Conservation (phyloP, 2,329 filamentous ascomycete genomes). For the Fusarium drepaniforme region DNA sequence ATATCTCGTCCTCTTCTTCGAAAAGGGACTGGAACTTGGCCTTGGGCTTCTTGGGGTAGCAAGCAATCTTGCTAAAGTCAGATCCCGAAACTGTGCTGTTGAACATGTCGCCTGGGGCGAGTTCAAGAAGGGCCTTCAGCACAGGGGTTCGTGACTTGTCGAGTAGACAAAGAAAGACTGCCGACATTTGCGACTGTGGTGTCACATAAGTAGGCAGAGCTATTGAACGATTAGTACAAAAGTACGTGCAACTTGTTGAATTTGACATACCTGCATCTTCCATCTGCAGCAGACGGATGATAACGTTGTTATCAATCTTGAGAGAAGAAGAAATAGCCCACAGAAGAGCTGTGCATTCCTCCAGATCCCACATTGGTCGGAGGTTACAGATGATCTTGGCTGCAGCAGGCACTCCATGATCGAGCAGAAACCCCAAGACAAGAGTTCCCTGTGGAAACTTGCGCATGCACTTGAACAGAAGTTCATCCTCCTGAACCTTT, state of each 20-base stretch:
- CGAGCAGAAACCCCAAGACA: neutral
- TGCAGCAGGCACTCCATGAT: neutral
- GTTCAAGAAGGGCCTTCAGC: neutral
- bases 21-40: constrained; percentile 15
- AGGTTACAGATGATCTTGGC: neutral
- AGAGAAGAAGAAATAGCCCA: constrained; percentile 10
- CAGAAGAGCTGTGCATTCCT: constrained; percentile 6
- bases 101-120: neutral
- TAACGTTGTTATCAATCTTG: neutral
- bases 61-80: constrained; percentile 16
- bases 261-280: neutral
- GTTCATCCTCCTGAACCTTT: neutral
- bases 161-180: constrained; percentile 8
- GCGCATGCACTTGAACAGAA: constrained; percentile 20
- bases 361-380: neutral
- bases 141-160: constrained; percentile 7
- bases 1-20: constrained; percentile 22
- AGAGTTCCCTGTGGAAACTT: neutral
- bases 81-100: constrained; percentile 21
- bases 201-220: constrained; percentile 5
- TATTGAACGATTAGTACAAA: neutral
- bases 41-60: constrained; percentile 1
- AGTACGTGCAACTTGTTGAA: accelerated
- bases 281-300: neutral
- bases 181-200: neutral